phyloP scores from a whole-genome alignment of 2,329 filamentous ascomycete genomes.

The Alternaria burnsii region DNA sequence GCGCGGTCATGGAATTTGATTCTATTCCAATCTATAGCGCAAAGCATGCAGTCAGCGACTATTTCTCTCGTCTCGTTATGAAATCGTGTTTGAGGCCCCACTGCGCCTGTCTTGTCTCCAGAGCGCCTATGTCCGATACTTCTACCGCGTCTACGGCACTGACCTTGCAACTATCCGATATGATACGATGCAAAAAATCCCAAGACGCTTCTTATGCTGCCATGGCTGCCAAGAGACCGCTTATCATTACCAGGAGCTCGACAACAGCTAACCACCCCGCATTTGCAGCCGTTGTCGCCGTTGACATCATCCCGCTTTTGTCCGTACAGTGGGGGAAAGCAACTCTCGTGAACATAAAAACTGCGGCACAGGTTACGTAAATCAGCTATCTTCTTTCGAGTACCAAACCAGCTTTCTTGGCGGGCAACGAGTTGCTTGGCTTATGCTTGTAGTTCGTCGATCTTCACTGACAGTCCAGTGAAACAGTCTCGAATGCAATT shows the following conservation, averaged over 20 bases:
- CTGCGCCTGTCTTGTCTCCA: not conserved
- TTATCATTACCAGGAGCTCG: slow-evolving; percentile 9
- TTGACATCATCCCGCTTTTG: slow-evolving; percentile 9
- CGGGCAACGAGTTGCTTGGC: not conserved
- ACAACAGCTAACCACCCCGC: slow-evolving; percentile 15
- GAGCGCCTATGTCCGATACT: not conserved
- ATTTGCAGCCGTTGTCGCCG: slow-evolving; percentile 4
- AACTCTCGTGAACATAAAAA: not conserved
- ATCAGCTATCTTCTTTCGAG: not conserved
- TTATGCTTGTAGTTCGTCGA: not conserved
- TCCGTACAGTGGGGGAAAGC: not conserved
- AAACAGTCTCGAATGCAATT: not conserved
- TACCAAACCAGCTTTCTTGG: not conserved
- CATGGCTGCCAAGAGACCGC: slow-evolving; percentile 22
- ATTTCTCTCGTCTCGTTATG: not conserved
- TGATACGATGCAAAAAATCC: not conserved
- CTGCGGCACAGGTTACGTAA: not conserved
- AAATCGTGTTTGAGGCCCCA: not conserved
- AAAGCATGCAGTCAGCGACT: not conserved
- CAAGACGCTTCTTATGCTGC: slow-evolving; percentile 15
- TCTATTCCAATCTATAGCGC: not conserved
- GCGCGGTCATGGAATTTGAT: not conserved
- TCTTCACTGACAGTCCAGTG: slow-evolving; percentile 1
- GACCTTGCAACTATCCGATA: slow-evolving; percentile 1
- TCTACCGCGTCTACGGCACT: slow-evolving; percentile 1